These are phyloP conservation scores for Hanseniaspora mollemarum DNA, from an alignment of 805 yeast genomes.

Conservation along the genomic window DNA sequence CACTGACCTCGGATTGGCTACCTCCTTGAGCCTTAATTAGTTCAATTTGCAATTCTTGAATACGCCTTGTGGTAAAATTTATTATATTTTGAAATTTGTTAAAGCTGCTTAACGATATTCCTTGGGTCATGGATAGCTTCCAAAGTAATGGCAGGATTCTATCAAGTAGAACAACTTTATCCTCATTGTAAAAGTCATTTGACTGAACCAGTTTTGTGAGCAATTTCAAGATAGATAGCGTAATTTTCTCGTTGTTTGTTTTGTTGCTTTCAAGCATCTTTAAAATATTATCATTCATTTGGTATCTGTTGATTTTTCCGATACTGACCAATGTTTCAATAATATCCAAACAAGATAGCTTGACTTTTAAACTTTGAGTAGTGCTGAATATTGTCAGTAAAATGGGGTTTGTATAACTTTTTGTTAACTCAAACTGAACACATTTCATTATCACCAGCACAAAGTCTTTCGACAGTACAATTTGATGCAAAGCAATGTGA, in stretches of 20 bases:
- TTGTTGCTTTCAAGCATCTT: conserved; percentile 68
- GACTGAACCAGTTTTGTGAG: conserved; percentile 34
- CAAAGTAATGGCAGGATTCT: conserved; percentile 45
- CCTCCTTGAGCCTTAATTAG: conserved; percentile 24
- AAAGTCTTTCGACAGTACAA: conserved; percentile 30
- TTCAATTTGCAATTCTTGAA: conserved; percentile 36
- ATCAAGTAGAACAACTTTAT: conserved; percentile 41
- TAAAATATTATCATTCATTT: conserved; percentile 65
- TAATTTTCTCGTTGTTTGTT: conserved; percentile 59
- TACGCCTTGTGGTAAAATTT: conserved; percentile 32
- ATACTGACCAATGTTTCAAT: conserved; percentile 44
- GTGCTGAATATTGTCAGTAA: conserved; percentile 63
- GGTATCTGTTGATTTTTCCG: conserved; percentile 56
- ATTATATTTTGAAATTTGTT: conserved; percentile 32
- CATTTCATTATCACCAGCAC: conserved; percentile 22
- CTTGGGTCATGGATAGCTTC: conserved; percentile 38
- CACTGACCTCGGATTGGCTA: background rate
- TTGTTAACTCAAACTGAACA: conserved; percentile 37
- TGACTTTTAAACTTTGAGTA: conserved; percentile 73
- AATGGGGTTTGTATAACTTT: conserved; percentile 59
- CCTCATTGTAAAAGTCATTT: conserved; percentile 33
- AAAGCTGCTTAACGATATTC: conserved; percentile 36
- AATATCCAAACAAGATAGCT: conserved; percentile 50
- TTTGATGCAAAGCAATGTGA: conserved; percentile 19
- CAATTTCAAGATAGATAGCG: conserved; percentile 33